Conservation (phyloP, 208 protist genomes). For the Plasmodiophora brassicae region DNA sequence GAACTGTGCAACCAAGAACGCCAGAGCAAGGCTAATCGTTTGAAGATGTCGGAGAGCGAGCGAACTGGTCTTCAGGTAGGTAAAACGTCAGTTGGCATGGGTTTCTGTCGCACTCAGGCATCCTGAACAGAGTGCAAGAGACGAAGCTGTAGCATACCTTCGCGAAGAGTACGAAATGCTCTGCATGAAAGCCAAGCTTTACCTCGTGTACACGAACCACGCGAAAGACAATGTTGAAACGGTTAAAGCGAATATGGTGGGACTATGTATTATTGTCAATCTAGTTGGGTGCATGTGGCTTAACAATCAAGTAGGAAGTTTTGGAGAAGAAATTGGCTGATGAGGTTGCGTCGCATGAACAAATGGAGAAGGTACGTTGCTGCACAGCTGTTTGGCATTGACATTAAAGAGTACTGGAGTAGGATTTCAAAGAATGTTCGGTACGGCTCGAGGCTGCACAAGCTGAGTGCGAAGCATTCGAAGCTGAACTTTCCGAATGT, state of each 20-base stretch:
- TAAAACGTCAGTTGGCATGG: background rate
- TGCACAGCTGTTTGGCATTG: background rate
- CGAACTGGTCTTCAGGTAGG: slow-evolving; percentile 64
- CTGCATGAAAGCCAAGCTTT: slow-evolving; percentile 76
- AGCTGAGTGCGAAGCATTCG: background rate
- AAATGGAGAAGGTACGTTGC: background rate
- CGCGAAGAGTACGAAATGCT: slow-evolving; percentile 82
- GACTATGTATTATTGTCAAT: background rate
- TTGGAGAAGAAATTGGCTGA: background rate
- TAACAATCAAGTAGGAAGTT: background rate
- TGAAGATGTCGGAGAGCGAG: slow-evolving; percentile 87
- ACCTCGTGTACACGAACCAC: slow-evolving; percentile 68
- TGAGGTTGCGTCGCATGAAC: background rate
- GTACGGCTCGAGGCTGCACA: background rate
- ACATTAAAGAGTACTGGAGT: background rate
- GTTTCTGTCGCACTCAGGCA: background rate
- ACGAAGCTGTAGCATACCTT: slow-evolving; percentile 84
- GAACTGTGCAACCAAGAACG: slow-evolving; percentile 83
- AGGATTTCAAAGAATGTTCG: background rate
- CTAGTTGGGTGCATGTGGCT: background rate
- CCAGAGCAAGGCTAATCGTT: slow-evolving; percentile 77
- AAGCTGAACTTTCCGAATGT: background rate
- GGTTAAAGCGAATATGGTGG: background rate
- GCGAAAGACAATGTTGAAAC: background rate
- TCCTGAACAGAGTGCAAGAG: slow-evolving; percentile 79